Conservation (phyloP, 805 yeast species). For the Candida yuanshanica region DNA sequence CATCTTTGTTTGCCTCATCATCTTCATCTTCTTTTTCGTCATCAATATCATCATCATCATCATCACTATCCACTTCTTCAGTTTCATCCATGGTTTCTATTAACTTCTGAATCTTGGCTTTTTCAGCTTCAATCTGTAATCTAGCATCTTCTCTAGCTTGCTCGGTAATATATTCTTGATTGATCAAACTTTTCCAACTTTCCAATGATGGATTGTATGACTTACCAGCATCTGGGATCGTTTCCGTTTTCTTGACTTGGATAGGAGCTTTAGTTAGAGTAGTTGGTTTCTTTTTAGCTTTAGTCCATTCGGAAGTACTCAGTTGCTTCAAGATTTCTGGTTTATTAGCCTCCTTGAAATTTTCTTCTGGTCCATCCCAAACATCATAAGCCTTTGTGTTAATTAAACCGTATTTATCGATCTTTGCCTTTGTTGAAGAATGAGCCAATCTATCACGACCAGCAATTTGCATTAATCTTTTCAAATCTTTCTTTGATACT, state of each 20-base stretch:
- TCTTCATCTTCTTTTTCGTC: constrained; percentile 28
- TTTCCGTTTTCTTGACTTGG: constrained; percentile 43
- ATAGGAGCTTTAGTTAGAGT: constrained; percentile 51
- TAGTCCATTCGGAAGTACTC: constrained; percentile 43
- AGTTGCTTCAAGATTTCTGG: constrained; percentile 36
- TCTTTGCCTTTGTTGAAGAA: constrained; percentile 41
- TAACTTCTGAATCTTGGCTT: constrained; percentile 56
- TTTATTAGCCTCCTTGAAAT: constrained; percentile 20
- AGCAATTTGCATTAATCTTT: constrained; percentile 62
- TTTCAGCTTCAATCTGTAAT: constrained; percentile 54
- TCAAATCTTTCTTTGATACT: constrained; percentile 57
- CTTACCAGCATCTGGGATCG: constrained; percentile 74
- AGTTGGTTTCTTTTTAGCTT: constrained; percentile 47
- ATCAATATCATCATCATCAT: constrained; percentile 29
- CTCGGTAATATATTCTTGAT: constrained; percentile 61
- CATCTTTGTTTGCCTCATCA: constrained; percentile 27
- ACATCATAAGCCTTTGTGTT: constrained; percentile 52
- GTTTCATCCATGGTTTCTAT: constrained; percentile 58
- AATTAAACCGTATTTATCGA: constrained; percentile 62
- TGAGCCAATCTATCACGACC: constrained; percentile 62
- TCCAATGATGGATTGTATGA: constrained; percentile 88
- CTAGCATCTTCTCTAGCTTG: constrained; percentile 62
- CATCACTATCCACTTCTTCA: constrained; percentile 42
- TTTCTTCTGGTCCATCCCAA: constrained; percentile 46
- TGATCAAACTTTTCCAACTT: constrained; percentile 72